Evolutionary conservation across 2,329 filamentous ascomycete species (phyloP), one percentile per base, ranked within the genome.

Genomic region (Colletotrichum higginsianum): DNA sequence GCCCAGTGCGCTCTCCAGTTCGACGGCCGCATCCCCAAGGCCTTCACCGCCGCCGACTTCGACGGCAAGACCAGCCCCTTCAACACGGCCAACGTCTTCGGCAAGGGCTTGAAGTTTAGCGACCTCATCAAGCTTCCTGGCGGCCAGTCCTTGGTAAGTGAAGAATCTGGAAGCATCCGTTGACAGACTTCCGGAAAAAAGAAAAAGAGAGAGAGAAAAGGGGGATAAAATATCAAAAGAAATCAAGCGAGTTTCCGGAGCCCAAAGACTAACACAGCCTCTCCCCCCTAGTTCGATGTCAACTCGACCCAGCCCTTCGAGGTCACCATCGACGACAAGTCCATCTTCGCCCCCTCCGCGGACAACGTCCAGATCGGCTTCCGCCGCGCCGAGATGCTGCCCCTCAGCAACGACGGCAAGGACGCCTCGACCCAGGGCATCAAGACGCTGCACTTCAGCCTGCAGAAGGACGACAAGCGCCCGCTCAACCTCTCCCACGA

Each of bases 381-480:
- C 82, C 85, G 90, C 50, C 88, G 90, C 73, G 87, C 87, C 1
- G 89, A 90, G 71, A 83, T 91, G 63, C 84, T 89, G 66, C 83
- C 86, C 13, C 79, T 83, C 74, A 81, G 85, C 81, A 85, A 87
- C 81, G 81, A 79, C 21, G 82, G 87, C 64, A 84, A 85, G 53
- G 88, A 89, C 63, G 74, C 80, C n/a, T 87, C 85, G 26, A 87
- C 85, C 47, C 78, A 78, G 35, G 89, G 88, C 38, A 79, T 90
- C 69, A 90, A 90, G 81, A 90, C 89, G 1, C 83, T 91, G 61
- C 90, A 92, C 80, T 91, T 89, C 79, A 88, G 86, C 75, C 76
- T 92, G 42, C 84, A 84, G 78, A 86, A 88, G 76, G 88, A 91
- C 74, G 71, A 79, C 3, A 76, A 81, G 50, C 82, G 87, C 13